Base-by-base conservation (phyloP, 768 basidiomycete genomes). In the Termitomyces sp. region DNA sequence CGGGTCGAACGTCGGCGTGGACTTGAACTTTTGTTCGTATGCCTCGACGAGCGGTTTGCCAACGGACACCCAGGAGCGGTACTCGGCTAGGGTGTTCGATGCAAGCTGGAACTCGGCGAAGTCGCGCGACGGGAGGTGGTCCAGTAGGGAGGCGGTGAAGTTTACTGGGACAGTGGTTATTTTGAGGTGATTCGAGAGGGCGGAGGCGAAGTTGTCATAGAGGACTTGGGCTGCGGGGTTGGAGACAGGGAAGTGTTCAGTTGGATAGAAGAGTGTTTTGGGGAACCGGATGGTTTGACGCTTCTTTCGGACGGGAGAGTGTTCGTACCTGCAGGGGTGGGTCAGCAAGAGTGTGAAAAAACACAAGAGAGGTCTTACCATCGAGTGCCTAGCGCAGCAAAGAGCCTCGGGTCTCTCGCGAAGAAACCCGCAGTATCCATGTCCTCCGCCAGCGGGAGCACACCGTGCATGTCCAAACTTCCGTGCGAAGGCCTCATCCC, bases 341-440 rank as follows among this genome's bases (percentile, higher is more conserved):
- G 4, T 54, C 16, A 47, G 37, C 16, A 42, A 37, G 13, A 34
- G 9, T n/a, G 18, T 39, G 1, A 2, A 29, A 22, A 22, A 51
- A 56, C 55, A 56, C n/a, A 13, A 26, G 13, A 18, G 41, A 3
- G 18, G 44, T 60, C 68, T 49, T 44, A 73, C 74, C 74, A 75
- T 26, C 53, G 61, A 37, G 29, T 53, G 4, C 67, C 68, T 22
- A 73, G 60, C 9, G 67, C 63, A 34, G 65, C 50, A 58, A 75
- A 71, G 20, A 73, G 43, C 14, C 46, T 57, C 22, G 72, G 71
- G 55, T 74, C 69, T 18, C 74, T 62, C 31, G 72, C 62, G 58
- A 75, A 75, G 46, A 71, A 71, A 2, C 74, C 74, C 9, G 66
- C 69, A 4, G 73, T 74, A 58, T 75, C 74, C 72, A 76, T 72